Percentiles rank a stretch among this genome's conserved stretches.
Conservation (phyloP, 73 alveolate species). For the Paraurostyla sp. region DNA sequence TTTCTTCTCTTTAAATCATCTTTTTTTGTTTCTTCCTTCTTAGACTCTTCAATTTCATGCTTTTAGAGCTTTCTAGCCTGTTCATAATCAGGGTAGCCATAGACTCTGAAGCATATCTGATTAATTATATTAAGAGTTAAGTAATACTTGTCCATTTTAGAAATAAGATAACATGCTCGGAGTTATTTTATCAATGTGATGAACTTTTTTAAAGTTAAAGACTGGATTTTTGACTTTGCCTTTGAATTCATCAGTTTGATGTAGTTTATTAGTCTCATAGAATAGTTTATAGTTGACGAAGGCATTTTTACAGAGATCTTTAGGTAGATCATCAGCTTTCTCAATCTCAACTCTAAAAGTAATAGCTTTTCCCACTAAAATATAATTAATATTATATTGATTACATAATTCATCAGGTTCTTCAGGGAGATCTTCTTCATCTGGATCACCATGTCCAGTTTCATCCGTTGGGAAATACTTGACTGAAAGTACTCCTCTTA, state of each 20-base stretch:
- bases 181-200: constrained; percentile 63
- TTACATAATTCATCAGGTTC: constrained; percentile 62
- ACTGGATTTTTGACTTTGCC: constrained; percentile 51
- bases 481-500: constrained; percentile 53
- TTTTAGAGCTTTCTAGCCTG: background rate
- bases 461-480: constrained; percentile 75
- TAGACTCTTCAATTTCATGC: constrained; percentile 4
- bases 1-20: background rate
- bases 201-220: constrained; percentile 31
- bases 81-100: constrained; percentile 62
- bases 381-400: background rate
- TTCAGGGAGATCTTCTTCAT: constrained; percentile 73
- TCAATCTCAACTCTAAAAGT: constrained; percentile 64
- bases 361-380: constrained; percentile 65
- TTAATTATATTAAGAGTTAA: background rate
- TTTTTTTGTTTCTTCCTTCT: constrained; percentile 24
- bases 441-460: constrained; percentile 64
- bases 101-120: constrained; percentile 66
- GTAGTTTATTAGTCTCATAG: constrained; percentile 17
- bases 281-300: constrained; percentile 55
- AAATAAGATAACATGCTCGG: constrained; percentile 12
- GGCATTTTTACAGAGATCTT: constrained; percentile 68
- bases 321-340: constrained; percentile 60
- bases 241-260: constrained; percentile 17
- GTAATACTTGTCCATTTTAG: constrained; percentile 29